Evolutionary conservation across 1,139 yeast genomes (phyloP), one percentile per base, ranked within the genome.

Genomic region (Pichia terricola): DNA sequence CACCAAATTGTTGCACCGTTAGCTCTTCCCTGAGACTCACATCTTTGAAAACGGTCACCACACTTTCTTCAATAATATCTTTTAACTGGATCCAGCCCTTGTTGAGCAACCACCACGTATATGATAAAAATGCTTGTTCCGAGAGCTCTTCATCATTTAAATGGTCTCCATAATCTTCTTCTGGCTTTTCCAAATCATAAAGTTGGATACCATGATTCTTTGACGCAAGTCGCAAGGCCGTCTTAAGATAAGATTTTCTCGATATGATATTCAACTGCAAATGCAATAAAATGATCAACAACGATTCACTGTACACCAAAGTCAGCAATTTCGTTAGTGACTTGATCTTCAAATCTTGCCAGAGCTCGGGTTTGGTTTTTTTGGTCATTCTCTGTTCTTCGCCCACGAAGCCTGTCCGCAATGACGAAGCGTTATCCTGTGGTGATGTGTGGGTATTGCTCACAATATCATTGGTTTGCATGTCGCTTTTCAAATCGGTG

Each of bases 21-120:
- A 88, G 63, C 53, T 81, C 89, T 27, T 83, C 75, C 52, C 88
- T 75, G 34, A 95, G 94, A 53, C 77, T 79, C 35, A 85, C 67
- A 26, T 67, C 67, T 28, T 70, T 75, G 60, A 88, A 87, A 37
- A 79, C 80, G 34, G 69, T 69, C 35, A 67, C 67, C 3, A 89
- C 94, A 4, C 76, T 68, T 1, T 63, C 61, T 56, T 77, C 77
- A 33, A 87, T 75, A 34, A 72, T 63, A 40, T 71, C 67, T 40
- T 77, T 72, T 42, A 83, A 65, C 40, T 70, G 68, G 35, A 68
- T 59, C 91, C 94, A 87, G 1, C 97, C 97, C 53, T 79, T 76
- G 62, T 91, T 88, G 46, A 91, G 69, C 42, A 91, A 65, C 96
- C 96, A 91, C 96, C 97, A 91, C 53, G 89, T 80, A 51, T 87